Evolutionary conservation across 2,329 filamentous ascomycete genomes (phyloP).

Genomic region (Xylaria sp.): DNA sequence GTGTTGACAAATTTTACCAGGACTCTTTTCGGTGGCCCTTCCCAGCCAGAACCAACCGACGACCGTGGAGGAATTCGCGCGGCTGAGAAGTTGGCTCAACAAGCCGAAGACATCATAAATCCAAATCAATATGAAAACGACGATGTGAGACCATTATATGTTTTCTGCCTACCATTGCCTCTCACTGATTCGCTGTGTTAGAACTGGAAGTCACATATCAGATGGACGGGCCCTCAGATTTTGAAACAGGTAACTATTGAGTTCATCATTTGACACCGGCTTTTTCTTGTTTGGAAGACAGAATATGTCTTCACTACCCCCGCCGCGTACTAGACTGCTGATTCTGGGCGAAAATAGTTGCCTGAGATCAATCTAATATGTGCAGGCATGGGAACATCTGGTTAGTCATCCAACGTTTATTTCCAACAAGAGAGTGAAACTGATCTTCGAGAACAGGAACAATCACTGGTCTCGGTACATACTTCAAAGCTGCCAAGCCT

Average conservation of each 20-base stretch:
- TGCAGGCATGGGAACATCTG: background rate
- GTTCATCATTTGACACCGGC: background rate
- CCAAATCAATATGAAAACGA: conserved; percentile 69
- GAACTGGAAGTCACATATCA: conserved; percentile 49
- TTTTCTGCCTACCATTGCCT: background rate
- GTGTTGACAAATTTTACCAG: conserved; percentile 42
- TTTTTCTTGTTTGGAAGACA: background rate
- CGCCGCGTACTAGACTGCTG: background rate
- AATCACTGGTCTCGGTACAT: background rate
- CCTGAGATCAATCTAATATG: background rate
- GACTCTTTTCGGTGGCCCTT: conserved; percentile 68
- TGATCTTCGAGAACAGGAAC: background rate
- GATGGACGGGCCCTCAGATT: background rate
- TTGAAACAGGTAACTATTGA: background rate
- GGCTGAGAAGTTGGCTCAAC: conserved; percentile 56
- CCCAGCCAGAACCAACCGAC: conserved; percentile 39
- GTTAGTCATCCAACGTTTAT: background rate
- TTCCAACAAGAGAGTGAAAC: background rate
- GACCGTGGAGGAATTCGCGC: conserved; percentile 36
- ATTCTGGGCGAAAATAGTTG: background rate
- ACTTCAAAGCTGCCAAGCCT: background rate
- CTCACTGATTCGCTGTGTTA: conserved; percentile 37
- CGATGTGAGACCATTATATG: conserved; percentile 39
- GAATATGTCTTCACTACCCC: background rate
- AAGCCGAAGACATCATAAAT: conserved; percentile 59